These are phyloP conservation scores for Boletellus ananiceps DNA, from an alignment of 768 basidiomycete genomes.

Conservation along the genomic window DNA sequence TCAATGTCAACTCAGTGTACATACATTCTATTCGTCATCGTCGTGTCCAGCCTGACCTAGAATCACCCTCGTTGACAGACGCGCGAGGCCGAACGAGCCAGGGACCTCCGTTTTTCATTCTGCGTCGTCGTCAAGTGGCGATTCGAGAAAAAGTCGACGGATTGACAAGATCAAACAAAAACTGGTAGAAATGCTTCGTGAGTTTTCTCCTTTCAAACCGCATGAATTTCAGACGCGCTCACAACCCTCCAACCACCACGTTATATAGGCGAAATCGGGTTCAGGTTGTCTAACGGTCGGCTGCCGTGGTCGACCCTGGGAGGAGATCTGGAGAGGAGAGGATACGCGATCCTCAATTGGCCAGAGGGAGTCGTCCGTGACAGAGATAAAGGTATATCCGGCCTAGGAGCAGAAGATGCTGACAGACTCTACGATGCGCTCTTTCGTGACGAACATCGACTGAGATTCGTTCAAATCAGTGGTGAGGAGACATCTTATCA, in stretches of 20 bases:
- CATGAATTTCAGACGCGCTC: no score
- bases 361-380: slow-evolving; percentile 3
- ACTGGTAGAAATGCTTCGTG: slow-evolving; percentile 8
- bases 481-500: no score
- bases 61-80: background rate
- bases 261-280: slow-evolving; percentile 4
- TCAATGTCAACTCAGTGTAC: no score
- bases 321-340: background rate
- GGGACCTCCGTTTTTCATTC: background rate
- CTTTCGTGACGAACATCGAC: background rate
- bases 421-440: slow-evolving; percentile 8
- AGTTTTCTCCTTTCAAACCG: background rate
- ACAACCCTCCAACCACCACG: background rate
- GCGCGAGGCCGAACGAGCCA: background rate
- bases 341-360: slow-evolving; percentile 9
- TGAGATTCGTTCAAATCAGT: background rate
- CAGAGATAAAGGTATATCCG: slow-evolving; percentile 1
- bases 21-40: no score
- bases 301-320: slow-evolving; percentile 7
- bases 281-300: background rate
- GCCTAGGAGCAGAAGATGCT: slow-evolving; percentile 2
- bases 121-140: background rate
- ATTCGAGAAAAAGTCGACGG: background rate
- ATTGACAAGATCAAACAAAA: slow-evolving; percentile 3
- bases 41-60: no score